phyloP scores from a whole-genome alignment of 495 filamentous ascomycete genomes.

The Penicillium atrosanguineum region DNA sequence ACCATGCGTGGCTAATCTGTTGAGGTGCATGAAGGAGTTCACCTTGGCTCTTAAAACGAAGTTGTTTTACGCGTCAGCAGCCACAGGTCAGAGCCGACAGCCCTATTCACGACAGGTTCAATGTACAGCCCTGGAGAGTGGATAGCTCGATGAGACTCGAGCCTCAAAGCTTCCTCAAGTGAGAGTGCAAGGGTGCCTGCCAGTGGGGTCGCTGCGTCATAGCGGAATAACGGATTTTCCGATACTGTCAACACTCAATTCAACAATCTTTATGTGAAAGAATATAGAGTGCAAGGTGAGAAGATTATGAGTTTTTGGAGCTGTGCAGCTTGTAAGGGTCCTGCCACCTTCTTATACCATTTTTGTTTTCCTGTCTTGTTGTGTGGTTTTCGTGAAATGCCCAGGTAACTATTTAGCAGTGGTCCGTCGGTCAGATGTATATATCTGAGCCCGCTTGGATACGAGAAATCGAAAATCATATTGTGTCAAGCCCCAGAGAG shows the following conservation, averaged over 20 bases:
- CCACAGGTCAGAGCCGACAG: neutral
- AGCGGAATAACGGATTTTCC: conserved; percentile 1
- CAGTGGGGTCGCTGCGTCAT: conserved; percentile 22
- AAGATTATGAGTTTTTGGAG: neutral
- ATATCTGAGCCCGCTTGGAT: neutral
- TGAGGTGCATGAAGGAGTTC: conserved; percentile 13
- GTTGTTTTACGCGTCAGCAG: neutral
- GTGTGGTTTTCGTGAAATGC: too few species aligned
- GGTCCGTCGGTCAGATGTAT: neutral
- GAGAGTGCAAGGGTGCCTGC: conserved; percentile 10
- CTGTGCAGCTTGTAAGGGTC: neutral
- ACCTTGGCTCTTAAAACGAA: neutral
- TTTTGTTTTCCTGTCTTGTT: too few species aligned
- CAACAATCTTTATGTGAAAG: neutral
- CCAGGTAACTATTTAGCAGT: too few species aligned
- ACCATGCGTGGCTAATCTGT: conserved; percentile 13
- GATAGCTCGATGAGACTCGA: neutral
- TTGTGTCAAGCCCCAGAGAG: neutral
- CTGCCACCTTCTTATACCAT: too few species aligned
- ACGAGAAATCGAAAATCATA: neutral
- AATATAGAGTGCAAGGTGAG: neutral
- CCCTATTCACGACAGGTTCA: neutral
- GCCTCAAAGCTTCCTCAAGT: neutral
- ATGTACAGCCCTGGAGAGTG: neutral
- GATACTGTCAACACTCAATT: neutral